Percentiles rank a stretch among this genome's conserved stretches.
These are phyloP conservation scores for Arachnomyces sp. DNA, from an alignment of 2,329 filamentous ascomycete genomes.

Conservation along the genomic window DNA sequence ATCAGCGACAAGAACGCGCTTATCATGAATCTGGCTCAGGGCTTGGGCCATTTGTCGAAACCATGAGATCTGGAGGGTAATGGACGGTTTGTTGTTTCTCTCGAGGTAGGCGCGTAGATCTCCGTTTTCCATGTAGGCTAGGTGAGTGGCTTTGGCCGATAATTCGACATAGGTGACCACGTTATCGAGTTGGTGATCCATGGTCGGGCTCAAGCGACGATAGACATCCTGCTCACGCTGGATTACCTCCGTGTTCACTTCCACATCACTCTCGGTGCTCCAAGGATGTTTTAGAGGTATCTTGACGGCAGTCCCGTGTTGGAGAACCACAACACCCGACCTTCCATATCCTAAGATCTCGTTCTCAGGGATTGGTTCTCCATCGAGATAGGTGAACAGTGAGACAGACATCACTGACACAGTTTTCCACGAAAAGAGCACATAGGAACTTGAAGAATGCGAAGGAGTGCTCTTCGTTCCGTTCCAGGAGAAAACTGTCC, in stretches of 20 bases:
- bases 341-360: conserved; percentile 13
- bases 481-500: too few relatives aligned
- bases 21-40: conserved; percentile 11
- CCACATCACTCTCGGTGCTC: conserved; percentile 12
- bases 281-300: conserved; percentile 12
- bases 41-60: conserved; percentile 8
- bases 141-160: conserved; percentile 12
- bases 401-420: conserved; percentile 1
- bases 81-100: background rate
- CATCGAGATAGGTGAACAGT: conserved; percentile 10
- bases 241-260: conserved; percentile 12
- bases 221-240: conserved; percentile 16
- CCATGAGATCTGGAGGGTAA: conserved; percentile 11
- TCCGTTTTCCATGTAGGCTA: conserved; percentile 16
- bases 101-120: conserved; percentile 13
- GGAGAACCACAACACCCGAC: conserved; percentile 8
- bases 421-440: too few relatives aligned
- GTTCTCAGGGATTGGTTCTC: conserved; percentile 10
- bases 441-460: too few relatives aligned
- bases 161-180: conserved; percentile 15
- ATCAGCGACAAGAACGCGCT: conserved; percentile 12
- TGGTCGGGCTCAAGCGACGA: conserved; percentile 9
- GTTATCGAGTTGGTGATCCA: conserved; percentile 5
- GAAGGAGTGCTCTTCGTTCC: too few relatives aligned
- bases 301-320: conserved; percentile 13